Evolutionary conservation across 257 asterid species (phyloP).

Genomic region (Fraxinus excelsior): DNA sequence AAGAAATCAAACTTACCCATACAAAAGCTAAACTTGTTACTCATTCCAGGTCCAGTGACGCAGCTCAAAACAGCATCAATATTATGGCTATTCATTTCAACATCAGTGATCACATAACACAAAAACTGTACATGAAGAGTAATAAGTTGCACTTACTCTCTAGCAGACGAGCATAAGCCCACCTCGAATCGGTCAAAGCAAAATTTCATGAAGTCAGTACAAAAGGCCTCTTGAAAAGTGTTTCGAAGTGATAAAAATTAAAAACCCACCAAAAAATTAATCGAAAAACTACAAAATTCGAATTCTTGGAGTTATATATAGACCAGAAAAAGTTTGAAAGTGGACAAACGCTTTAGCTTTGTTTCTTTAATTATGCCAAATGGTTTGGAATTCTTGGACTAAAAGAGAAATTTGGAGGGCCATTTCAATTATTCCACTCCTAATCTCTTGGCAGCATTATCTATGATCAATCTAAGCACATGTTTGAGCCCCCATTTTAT

Average conservation of each 20-base stretch:
- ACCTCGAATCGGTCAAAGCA: constrained; percentile 63
- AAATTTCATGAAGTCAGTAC: constrained; percentile 55
- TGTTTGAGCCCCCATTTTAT: no score
- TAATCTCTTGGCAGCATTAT: no score
- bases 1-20: constrained; percentile 40
- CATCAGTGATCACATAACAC: not conserved
- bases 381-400: no score
- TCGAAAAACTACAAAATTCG: no score
- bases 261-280: not conserved
- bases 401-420: no score
- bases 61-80: constrained; percentile 37
- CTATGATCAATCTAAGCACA: no score
- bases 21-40: constrained; percentile 52
- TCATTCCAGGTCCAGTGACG: constrained; percentile 38
- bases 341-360: no score
- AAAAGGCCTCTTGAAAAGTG: constrained; percentile 66
- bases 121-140: not conserved
- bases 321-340: no score
- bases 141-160: not conserved
- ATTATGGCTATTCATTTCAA: constrained; percentile 39
- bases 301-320: no score
- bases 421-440: no score
- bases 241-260: not conserved
- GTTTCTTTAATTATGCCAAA: no score
- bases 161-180: constrained; percentile 67